phyloP scores from a whole-genome alignment of 352 stramenopile genomes.

The Elongisporangium prolatum region DNA sequence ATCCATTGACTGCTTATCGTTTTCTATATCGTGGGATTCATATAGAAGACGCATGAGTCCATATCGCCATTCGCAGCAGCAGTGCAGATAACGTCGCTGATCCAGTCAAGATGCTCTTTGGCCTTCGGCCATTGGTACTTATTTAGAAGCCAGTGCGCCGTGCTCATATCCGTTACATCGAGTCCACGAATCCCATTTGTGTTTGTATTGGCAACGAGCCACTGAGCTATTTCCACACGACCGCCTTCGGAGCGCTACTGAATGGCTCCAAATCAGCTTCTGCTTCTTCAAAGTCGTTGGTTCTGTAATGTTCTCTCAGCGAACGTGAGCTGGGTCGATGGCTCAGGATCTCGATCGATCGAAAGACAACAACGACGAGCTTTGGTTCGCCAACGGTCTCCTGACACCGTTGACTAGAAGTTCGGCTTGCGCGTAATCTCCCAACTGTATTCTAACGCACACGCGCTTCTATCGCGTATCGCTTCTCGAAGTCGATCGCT shows the following conservation, averaged over 20 bases:
- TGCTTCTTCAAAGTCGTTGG: background rate
- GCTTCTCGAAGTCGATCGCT: too few species aligned
- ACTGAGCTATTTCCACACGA: background rate
- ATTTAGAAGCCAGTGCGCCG: background rate
- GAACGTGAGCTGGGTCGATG: too few species aligned
- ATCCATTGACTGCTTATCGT: slow-evolving; percentile 34
- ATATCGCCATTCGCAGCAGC: slow-evolving; percentile 41
- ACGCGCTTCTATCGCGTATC: too few species aligned
- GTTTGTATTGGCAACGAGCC: background rate
- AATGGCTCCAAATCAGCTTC: background rate
- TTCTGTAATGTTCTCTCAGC: too few species aligned
- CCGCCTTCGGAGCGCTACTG: background rate
- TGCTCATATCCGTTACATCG: background rate
- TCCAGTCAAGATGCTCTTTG: background rate
- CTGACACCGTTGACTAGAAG: too few species aligned
- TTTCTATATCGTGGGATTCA: slow-evolving; percentile 25
- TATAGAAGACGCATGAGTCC: slow-evolving; percentile 42
- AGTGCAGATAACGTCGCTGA: background rate
- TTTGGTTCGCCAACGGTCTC: too few species aligned
- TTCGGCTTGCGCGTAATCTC: too few species aligned
- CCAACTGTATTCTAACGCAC: too few species aligned
- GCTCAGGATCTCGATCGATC: too few species aligned
- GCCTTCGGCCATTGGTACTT: background rate
- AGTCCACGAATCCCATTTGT: background rate
- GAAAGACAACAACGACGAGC: too few species aligned